Conservation (phyloP, 352 stramenopile species). For the Phytophthora citricola region DNA sequence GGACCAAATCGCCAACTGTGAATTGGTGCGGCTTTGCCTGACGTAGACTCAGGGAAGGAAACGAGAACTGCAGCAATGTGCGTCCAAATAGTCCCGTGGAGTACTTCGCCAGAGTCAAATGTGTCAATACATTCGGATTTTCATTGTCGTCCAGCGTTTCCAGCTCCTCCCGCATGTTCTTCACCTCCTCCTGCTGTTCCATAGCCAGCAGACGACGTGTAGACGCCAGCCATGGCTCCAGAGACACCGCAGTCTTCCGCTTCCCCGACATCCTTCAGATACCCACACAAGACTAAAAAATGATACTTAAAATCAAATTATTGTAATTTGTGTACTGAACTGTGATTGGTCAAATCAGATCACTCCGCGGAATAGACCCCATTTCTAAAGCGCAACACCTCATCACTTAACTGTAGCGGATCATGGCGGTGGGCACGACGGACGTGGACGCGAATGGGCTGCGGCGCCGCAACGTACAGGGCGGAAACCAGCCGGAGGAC, state of each 20-base stretch:
- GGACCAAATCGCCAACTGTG: slow-evolving; percentile 85
- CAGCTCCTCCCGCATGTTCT: slow-evolving; percentile 59
- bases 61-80: slow-evolving; percentile 58
- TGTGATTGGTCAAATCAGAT: slow-evolving; percentile 15
- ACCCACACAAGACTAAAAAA: not conserved
- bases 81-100: slow-evolving; percentile 79
- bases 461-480: slow-evolving; percentile 45
- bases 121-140: slow-evolving; percentile 76
- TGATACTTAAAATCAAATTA: too few species aligned
- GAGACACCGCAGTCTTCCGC: slow-evolving; percentile 22
- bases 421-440: slow-evolving; percentile 30
- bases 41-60: slow-evolving; percentile 49
- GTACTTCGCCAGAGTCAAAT: slow-evolving; percentile 46
- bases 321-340: not conserved
- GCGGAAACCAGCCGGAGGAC: slow-evolving; percentile 9
- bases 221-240: slow-evolving; percentile 65
- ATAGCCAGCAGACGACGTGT: slow-evolving; percentile 56
- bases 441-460: slow-evolving; percentile 30
- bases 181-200: slow-evolving; percentile 76
- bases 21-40: slow-evolving; percentile 81
- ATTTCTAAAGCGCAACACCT: slow-evolving; percentile 6
- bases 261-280: slow-evolving; percentile 27
- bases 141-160: slow-evolving; percentile 52
- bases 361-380: slow-evolving; percentile 12
- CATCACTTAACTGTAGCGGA: slow-evolving; percentile 2